Percentiles rank a stretch among this genome's conserved stretches.
phyloP scores from a whole-genome alignment of 2,329 filamentous ascomycete genomes.

The Phialocephala sp. region DNA sequence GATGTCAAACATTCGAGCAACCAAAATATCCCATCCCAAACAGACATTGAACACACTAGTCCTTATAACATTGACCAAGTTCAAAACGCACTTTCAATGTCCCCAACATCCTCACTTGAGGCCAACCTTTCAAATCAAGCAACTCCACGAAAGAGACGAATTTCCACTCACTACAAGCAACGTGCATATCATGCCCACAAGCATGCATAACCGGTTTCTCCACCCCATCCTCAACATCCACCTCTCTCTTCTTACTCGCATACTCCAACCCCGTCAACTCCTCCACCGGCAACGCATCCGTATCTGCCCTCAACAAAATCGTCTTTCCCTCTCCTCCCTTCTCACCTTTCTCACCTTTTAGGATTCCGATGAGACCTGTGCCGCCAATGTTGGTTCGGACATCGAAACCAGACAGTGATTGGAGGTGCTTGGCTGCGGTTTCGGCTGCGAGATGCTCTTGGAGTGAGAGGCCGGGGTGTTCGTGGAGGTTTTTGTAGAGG shows the following conservation, averaged over 20 bases:
- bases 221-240: slow-evolving; percentile 49
- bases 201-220: slow-evolving; percentile 69
- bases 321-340: slow-evolving; percentile 59
- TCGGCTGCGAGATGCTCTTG: slow-evolving; percentile 60
- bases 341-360: slow-evolving; percentile 39
- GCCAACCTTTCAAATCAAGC: not conserved
- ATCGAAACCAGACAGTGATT: slow-evolving; percentile 44
- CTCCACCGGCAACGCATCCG: slow-evolving; percentile 63
- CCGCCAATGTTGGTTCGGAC: slow-evolving; percentile 61
- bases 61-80: not conserved
- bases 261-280: slow-evolving; percentile 62
- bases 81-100: not conserved
- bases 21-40: not conserved
- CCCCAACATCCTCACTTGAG: not conserved
- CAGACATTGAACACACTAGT: not conserved
- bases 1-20: not conserved
- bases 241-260: slow-evolving; percentile 50
- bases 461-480: slow-evolving; percentile 62
- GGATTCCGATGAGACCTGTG: slow-evolving; percentile 60
- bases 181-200: slow-evolving; percentile 72
- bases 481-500: slow-evolving; percentile 64
- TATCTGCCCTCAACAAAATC: slow-evolving; percentile 64
- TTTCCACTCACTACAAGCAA: slow-evolving; percentile 42
- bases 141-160: not conserved
- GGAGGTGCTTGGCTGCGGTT: slow-evolving; percentile 51